Base-by-base conservation (phyloP, 306 rosid species). In the Vigna hirtella region DNA sequence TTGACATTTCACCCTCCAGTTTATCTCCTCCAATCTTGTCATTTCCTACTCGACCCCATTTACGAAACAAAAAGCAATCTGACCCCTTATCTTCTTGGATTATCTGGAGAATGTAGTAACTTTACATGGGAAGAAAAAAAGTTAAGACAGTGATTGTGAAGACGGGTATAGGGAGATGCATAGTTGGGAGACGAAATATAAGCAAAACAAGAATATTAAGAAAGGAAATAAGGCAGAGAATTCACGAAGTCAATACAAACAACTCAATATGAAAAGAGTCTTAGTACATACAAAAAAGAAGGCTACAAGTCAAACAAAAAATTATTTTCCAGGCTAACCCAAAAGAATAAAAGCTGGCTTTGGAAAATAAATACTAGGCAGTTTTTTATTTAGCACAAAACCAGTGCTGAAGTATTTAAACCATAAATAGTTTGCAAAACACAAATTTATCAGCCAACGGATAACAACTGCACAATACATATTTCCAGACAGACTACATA, bases 21-120 rank as follows among this genome's bases (percentile, higher is more conserved):
- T 95, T 95, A 79, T 0, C 56, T 63, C 97, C 96, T 81, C 99
- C 99, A 83, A 95, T 93, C 86, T 89, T 95, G 49, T 90, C 91
- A 85, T 88, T 93, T 74, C 99, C 98, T 76, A 95, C 98, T 49
- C 98, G 91, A 58, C 99, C 98, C 99, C 99, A 95, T 87, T 95
- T 95, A 72, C 98, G 98, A 81, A 89, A 95, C 77, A 95, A 90
- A 51, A 76, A 82, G 89, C 98, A 95, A 67, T 77, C 91, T 56
- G 89, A 88, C 66, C 90, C 91, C 69, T 86, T 95, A 79, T 95
- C 98, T 78, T 95, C 98, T 87, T 95, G 87, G 68, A 95, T 90
- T 73, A 93, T 91, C 85, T 95, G 99, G 82, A 93, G 93, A 76
- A 95, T 85, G 70, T 93, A 95, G 88, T 87, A 95, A 83, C 98